Conservation (phyloP, 192 early-diverging fungal species). For the Coemansia sp. region DNA sequence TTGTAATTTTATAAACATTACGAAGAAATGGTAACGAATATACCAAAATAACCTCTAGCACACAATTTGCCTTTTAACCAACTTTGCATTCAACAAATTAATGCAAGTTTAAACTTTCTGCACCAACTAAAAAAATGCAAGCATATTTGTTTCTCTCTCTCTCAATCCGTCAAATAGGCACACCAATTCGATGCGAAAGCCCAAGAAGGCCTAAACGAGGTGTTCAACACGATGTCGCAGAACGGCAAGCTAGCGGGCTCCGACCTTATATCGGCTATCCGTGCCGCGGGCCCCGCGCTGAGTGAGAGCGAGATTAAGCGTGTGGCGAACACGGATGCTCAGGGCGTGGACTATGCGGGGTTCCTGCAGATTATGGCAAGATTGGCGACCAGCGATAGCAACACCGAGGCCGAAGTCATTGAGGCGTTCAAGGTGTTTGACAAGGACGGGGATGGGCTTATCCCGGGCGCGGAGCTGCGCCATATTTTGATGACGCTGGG, state of each 20-base stretch:
- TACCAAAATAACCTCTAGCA: neutral
- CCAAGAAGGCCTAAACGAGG: neutral
- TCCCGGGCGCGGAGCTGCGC: constrained; percentile 88
- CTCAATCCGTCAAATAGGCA: too few relatives aligned
- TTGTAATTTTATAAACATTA: neutral
- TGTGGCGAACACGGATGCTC: neutral
- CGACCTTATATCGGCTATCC: neutral
- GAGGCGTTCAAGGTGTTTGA: constrained; percentile 93
- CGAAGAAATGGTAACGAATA: neutral
- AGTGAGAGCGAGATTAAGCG: neutral
- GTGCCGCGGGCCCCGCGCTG: neutral
- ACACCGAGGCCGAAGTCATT: constrained; percentile 82
- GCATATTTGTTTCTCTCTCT: too few relatives aligned
- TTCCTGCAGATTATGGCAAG: constrained; percentile 89
- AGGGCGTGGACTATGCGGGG: constrained; percentile 90
- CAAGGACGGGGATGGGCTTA: constrained; percentile 88
- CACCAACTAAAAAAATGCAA: too few relatives aligned
- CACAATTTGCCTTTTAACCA: neutral
- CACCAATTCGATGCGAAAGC: neutral
- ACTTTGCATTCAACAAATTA: too few relatives aligned
- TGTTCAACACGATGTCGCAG: constrained; percentile 2
- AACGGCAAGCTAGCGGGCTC: neutral
- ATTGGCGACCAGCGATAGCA: constrained; percentile 69
- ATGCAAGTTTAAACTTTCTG: too few relatives aligned
- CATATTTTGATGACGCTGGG: constrained; percentile 91